Base-by-base conservation (phyloP, 345 rosid genomes). In the Hibiscus trionum region DNA sequence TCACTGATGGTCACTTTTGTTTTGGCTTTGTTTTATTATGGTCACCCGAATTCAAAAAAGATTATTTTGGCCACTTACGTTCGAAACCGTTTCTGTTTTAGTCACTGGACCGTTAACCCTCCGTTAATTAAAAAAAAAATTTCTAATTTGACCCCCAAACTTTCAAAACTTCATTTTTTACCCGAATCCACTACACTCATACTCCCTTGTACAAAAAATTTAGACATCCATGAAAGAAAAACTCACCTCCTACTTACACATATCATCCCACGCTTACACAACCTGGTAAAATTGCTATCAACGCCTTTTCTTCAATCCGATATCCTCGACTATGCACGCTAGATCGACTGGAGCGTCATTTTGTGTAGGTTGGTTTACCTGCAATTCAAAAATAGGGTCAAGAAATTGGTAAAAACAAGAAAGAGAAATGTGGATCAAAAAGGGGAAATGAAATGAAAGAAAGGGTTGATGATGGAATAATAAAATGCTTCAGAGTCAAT, bases 191-290 rank as follows among this genome's bases (percentile, higher is more conserved):
- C n/a, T n/a, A n/a, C 7, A 16, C 56, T 50, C n/a, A 16, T 16
- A 50, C 19, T 4, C 19, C 19, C 21, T 9, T 46, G 50, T 52
- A 52, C 19, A n/a, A 19, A 52, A 16, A 52, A n/a, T 52, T 52
- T 52, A 6, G n/a, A 59, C 14, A 27, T 42, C 16, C 56, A 71
- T 26, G 35, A 14, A 55, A 7, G 19, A 8, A 50, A 46, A 46
- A 46, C 50, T 63, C 15, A 63, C 27, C 27, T 35, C 15, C 26
- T 2, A 42, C 2, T 42, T 11, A 12, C 27, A 49, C 60, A 52
- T n/a, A 52, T 52, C 60, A 21, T 76, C 57, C 84, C 71, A 17
- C 57, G 64, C 73, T 67, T 69, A 57, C 75, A 75, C 66, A 61
- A 56, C 64, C 57, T 75, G 21, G 69, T 31, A 14, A 5, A 16